Evolutionary conservation across 352 stramenopile species (phyloP).

Genomic region (Globisporangium emineosum): DNA sequence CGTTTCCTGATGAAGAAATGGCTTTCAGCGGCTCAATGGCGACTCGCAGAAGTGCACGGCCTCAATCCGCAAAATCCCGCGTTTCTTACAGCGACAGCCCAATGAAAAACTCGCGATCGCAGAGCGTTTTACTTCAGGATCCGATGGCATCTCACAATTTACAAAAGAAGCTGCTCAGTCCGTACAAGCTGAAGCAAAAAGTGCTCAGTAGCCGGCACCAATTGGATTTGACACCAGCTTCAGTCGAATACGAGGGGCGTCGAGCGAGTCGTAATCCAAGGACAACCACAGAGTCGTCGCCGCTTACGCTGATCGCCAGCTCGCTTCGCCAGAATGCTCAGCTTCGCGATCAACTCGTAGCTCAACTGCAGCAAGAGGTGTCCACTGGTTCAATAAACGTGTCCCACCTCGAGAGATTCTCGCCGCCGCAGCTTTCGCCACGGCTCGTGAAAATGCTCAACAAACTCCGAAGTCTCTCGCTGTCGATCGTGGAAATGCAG

Average conservation of each 20-base stretch:
- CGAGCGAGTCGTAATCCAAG: neutral
- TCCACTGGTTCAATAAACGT: conserved; percentile 10
- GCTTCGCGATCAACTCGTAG: conserved; percentile 41
- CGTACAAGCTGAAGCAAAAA: conserved; percentile 64
- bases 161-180: conserved; percentile 36
- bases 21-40: neutral
- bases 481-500: conserved; percentile 63
- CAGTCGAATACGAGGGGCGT: neutral
- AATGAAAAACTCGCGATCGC: no score
- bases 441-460: conserved; percentile 54
- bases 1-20: neutral
- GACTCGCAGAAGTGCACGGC: conserved; percentile 8
- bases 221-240: neutral
- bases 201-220: conserved; percentile 39
- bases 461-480: conserved; percentile 49
- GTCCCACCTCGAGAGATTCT: conserved; percentile 21
- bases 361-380: conserved; percentile 42
- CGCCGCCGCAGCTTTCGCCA: conserved; percentile 27
- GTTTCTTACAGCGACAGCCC: neutral
- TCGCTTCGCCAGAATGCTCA: conserved; percentile 49
- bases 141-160: conserved; percentile 3
- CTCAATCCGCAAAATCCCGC: conserved; percentile 9
- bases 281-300: conserved; percentile 3
- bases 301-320: conserved; percentile 35
- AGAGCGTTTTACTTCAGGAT: no score